Evolutionary conservation across 2,329 filamentous ascomycete species (phyloP).

Genomic region (Periconia macrospinosa): DNA sequence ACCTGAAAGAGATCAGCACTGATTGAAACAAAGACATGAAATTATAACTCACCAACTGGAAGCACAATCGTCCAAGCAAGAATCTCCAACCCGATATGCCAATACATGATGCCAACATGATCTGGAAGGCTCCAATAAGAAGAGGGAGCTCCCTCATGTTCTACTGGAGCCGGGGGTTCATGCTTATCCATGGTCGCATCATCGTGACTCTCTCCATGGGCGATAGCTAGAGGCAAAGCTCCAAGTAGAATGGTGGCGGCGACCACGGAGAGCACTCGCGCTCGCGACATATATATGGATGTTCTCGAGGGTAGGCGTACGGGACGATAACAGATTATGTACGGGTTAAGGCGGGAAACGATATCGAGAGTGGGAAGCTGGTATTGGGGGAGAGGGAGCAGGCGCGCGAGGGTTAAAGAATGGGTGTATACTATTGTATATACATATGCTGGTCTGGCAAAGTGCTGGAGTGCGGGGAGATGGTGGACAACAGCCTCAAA

Average conservation of each 20-base stretch:
- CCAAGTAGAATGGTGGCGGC: slow-evolving; percentile 45
- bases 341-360: background rate
- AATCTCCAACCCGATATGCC: slow-evolving; percentile 72
- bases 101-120: slow-evolving; percentile 61
- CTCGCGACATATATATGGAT: slow-evolving; percentile 30
- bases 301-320: background rate
- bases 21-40: background rate
- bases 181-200: slow-evolving; percentile 19
- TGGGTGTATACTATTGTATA: background rate
- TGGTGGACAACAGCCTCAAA: background rate
- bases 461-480: background rate
- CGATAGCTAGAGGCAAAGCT: slow-evolving; percentile 42
- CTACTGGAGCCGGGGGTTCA: slow-evolving; percentile 19
- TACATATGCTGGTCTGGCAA: background rate
- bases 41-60: slow-evolving; percentile 64
- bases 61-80: slow-evolving; percentile 73
- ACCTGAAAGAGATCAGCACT: slow-evolving; percentile 52
- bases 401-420: background rate
- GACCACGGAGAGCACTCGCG: slow-evolving; percentile 22
- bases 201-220: slow-evolving; percentile 44
- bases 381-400: background rate
- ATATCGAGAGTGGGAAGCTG: background rate
- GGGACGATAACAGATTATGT: slow-evolving; percentile 2
- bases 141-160: slow-evolving; percentile 31
- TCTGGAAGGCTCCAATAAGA: slow-evolving; percentile 64